Conservation (phyloP, 495 filamentous ascomycete species). For the Trichocladium antarcticum region DNA sequence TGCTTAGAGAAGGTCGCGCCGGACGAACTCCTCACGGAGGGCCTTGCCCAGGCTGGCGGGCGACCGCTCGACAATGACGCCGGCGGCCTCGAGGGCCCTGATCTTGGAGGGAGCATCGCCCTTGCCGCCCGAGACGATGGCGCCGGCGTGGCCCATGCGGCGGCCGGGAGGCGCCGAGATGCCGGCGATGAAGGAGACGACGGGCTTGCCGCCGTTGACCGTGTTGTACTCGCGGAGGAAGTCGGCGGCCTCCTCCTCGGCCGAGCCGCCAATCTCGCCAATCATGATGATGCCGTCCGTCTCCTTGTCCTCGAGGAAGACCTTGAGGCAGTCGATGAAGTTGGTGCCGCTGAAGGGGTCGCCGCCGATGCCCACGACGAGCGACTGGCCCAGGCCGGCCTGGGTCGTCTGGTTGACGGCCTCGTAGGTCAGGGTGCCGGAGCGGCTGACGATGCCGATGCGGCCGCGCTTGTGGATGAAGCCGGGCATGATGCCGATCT, state of each 20-base stretch:
- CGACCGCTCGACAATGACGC: slow-evolving; percentile 92
- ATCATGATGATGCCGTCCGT: slow-evolving; percentile 99
- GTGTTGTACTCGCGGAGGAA: slow-evolving; percentile 88
- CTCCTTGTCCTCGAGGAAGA: slow-evolving; percentile 92
- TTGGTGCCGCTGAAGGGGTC: slow-evolving; percentile 98
- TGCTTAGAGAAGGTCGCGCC: slow-evolving; percentile 79
- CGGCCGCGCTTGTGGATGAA: slow-evolving; percentile 99
- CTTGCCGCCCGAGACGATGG: slow-evolving; percentile 95
- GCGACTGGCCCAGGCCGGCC: slow-evolving; percentile 90
- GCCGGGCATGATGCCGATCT: slow-evolving; percentile 99
- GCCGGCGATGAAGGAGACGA: slow-evolving; percentile 96
- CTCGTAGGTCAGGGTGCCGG: slow-evolving; percentile 97
- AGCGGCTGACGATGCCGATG: slow-evolving; percentile 95
- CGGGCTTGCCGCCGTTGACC: slow-evolving; percentile 71
- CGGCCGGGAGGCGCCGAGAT: slow-evolving; percentile 93
- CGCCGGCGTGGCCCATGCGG: slow-evolving; percentile 96
- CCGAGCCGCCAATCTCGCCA: slow-evolving; percentile 94
- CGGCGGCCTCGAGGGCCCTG: slow-evolving; percentile 78
- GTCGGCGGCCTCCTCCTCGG: slow-evolving; percentile 92
- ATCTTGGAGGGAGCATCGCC: slow-evolving; percentile 98
- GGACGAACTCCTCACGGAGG: slow-evolving; percentile 87
- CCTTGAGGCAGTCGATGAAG: slow-evolving; percentile 97
- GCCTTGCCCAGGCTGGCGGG: slow-evolving; percentile 86
- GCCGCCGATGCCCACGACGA: slow-evolving; percentile 96
- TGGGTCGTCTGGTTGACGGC: slow-evolving; percentile 99